Percentiles rank a stretch among this genome's conserved stretches.
Evolutionary conservation across 305 asterid genomes (phyloP).

Genomic region (Solanum hybrid): DNA sequence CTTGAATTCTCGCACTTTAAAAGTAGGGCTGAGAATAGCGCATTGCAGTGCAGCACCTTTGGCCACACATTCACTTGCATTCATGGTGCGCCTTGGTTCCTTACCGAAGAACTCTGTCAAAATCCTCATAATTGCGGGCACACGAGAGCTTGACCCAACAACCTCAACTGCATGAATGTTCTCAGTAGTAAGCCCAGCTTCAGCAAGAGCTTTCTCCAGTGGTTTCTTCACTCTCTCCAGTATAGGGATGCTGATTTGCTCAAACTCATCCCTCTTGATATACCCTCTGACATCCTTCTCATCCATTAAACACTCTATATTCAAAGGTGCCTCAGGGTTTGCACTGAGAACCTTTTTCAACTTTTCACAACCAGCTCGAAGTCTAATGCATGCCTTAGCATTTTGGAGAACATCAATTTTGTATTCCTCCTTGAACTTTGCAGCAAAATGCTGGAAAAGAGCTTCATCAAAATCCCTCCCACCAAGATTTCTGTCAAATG

Average conservation of each 20-base stretch:
- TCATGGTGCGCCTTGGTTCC: conserved; percentile 94
- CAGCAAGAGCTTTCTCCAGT: conserved; percentile 73
- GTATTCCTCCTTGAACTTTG: conserved; percentile 79
- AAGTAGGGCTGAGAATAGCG: conserved; percentile 89
- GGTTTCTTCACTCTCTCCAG: conserved; percentile 82
- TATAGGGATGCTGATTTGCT: conserved; percentile 71
- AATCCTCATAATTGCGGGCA: conserved; percentile 74
- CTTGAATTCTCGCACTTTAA: conserved; percentile 92
- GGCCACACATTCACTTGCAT: conserved; percentile 89
- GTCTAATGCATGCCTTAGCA: conserved; percentile 89
- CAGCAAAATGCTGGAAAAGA: conserved; percentile 81
- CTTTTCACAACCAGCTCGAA: conserved; percentile 28
- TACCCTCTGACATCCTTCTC: conserved; percentile 19
- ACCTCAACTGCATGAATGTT: conserved; percentile 74
- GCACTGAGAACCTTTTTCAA: conserved; percentile 21
- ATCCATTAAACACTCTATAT: conserved; percentile 22
- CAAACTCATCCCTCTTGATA: conserved; percentile 57
- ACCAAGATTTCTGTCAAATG: conserved; percentile 75
- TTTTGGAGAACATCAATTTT: conserved; percentile 87
- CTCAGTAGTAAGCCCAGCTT: conserved; percentile 57
- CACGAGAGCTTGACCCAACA: conserved; percentile 93
- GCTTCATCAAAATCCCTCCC: conserved; percentile 95
- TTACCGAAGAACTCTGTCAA: conserved; percentile 68
- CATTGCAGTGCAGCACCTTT: conserved; percentile 78
- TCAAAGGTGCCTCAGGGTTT: conserved; percentile 20